A percentile compares a stretch with the other conserved stretches of the same genome.
Conservation (phyloP, 2,329 filamentous ascomycete species). For the Cordyceps cateniannulata region DNA sequence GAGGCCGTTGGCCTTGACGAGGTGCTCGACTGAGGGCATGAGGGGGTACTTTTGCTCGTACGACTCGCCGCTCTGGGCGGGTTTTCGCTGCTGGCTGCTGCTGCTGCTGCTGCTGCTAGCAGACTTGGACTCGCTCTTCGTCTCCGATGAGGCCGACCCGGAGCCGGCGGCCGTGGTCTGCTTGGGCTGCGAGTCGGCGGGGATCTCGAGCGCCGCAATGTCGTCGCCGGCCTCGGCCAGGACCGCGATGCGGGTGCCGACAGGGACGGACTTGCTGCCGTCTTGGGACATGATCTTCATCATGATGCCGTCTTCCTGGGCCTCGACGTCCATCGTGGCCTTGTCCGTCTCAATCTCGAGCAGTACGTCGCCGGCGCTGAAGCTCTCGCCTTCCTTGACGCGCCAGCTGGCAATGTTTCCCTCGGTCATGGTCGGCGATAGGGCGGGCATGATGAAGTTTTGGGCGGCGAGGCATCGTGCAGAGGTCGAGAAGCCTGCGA, state of each 20-base stretch:
- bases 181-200: slow-evolving; percentile 54
- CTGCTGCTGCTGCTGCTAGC: slow-evolving; percentile 5
- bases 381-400: slow-evolving; percentile 80
- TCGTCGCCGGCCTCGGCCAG: slow-evolving; percentile 79
- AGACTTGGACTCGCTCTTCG: slow-evolving; percentile 26
- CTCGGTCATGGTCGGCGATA: slow-evolving; percentile 91
- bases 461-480: slow-evolving; percentile 63
- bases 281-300: slow-evolving; percentile 74
- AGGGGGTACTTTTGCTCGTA: slow-evolving; percentile 65
- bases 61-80: slow-evolving; percentile 38
- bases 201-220: slow-evolving; percentile 65
- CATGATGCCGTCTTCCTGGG: slow-evolving; percentile 80
- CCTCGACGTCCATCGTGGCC: slow-evolving; percentile 91
- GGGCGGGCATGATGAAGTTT: slow-evolving; percentile 85
- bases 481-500: slow-evolving; percentile 57
- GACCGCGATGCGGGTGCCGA: slow-evolving; percentile 76
- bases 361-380: slow-evolving; percentile 76
- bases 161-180: slow-evolving; percentile 25
- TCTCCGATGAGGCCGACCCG: slow-evolving; percentile 14
- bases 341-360: slow-evolving; percentile 94
- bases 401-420: slow-evolving; percentile 82
- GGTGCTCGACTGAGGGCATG: slow-evolving; percentile 74
- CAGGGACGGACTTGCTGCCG: slow-evolving; percentile 69
- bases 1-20: slow-evolving; percentile 74
- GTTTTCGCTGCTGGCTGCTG: slow-evolving; percentile 26